phyloP scores from a whole-genome alignment of 1,284 basidiomycete species.

The Melampsora americana region DNA sequence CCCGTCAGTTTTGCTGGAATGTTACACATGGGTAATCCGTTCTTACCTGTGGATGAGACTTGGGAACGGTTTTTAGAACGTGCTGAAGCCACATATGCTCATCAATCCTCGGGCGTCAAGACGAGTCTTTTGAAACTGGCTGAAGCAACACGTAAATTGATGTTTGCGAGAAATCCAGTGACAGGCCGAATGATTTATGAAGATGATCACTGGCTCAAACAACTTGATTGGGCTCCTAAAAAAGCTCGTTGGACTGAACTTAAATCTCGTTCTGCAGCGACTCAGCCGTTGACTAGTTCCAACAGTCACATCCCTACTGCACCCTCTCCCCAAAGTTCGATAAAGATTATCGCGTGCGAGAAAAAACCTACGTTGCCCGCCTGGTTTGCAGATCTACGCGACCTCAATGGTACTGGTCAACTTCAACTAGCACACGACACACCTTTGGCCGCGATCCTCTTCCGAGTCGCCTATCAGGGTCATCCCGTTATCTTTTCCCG shows the following conservation, averaged over 20 bases:
- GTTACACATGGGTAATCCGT: constrained; percentile 83
- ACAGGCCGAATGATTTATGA: constrained; percentile 60
- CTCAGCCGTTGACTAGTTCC: not conserved
- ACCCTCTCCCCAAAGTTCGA: not conserved
- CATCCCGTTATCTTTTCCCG: constrained; percentile 47
- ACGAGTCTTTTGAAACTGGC: constrained; percentile 68
- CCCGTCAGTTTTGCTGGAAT: constrained; percentile 91
- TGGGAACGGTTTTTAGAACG: constrained; percentile 79
- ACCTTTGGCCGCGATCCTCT: constrained; percentile 48
- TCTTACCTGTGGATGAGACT: constrained; percentile 81
- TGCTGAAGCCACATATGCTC: constrained; percentile 74
- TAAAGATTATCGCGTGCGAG: constrained; percentile 28
- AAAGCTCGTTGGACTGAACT: constrained; percentile 60
- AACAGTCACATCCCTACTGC: not conserved
- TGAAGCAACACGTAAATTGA: constrained; percentile 54
- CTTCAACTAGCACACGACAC: constrained; percentile 22
- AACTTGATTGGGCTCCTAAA: constrained; percentile 95
- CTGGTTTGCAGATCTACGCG: constrained; percentile 26
- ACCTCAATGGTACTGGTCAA: not conserved
- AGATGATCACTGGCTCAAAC: constrained; percentile 78
- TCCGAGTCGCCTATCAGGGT: constrained; percentile 47
- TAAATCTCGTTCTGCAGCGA: not conserved
- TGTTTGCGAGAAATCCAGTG: constrained; percentile 46
- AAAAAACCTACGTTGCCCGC: constrained; percentile 34
- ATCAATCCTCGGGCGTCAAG: constrained; percentile 72